phyloP scores from a whole-genome alignment of 2,329 filamentous ascomycete species.

The Trichoderma koningii region DNA sequence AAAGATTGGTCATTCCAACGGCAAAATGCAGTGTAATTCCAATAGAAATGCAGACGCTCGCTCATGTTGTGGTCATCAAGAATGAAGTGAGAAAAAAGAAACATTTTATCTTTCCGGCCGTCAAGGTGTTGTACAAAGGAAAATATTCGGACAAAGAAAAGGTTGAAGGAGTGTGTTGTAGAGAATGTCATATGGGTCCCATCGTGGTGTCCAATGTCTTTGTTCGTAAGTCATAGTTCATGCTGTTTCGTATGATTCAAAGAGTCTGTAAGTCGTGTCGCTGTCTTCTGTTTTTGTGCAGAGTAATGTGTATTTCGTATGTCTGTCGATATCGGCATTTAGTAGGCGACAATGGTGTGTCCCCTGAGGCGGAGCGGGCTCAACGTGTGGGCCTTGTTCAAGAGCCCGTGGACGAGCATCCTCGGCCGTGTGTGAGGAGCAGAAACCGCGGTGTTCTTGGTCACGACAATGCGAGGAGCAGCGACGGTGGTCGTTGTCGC shows the following conservation, averaged over 20 bases:
- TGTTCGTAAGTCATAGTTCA: slow-evolving; percentile 15
- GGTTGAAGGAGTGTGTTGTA: slow-evolving; percentile 14
- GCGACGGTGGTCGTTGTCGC: slow-evolving; percentile 1
- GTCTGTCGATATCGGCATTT: slow-evolving; percentile 19
- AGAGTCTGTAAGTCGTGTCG: neutral
- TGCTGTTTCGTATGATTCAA: neutral
- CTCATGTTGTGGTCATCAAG: slow-evolving; percentile 2
- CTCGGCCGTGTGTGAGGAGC: slow-evolving; percentile 11
- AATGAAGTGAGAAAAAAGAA: neutral
- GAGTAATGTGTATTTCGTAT: neutral
- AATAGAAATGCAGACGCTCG: slow-evolving; percentile 16
- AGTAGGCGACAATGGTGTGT: slow-evolving; percentile 27
- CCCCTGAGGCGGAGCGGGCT: slow-evolving; percentile 25
- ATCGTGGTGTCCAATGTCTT: slow-evolving; percentile 5
- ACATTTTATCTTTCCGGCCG: slow-evolving; percentile 22
- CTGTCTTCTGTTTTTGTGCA: neutral
- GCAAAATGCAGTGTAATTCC: neutral
- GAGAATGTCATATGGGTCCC: slow-evolving; percentile 2
- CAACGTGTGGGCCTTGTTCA: slow-evolving; percentile 38
- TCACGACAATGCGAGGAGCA: neutral
- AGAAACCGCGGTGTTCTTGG: slow-evolving; percentile 2
- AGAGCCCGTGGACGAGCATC: slow-evolving; percentile 34
- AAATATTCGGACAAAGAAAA: slow-evolving; percentile 11
- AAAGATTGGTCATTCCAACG: neutral
- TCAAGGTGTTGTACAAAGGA: slow-evolving; percentile 14